Evolutionary conservation across 495 filamentous ascomycete genomes (phyloP).

Genomic region (Acidiella bohemica): DNA sequence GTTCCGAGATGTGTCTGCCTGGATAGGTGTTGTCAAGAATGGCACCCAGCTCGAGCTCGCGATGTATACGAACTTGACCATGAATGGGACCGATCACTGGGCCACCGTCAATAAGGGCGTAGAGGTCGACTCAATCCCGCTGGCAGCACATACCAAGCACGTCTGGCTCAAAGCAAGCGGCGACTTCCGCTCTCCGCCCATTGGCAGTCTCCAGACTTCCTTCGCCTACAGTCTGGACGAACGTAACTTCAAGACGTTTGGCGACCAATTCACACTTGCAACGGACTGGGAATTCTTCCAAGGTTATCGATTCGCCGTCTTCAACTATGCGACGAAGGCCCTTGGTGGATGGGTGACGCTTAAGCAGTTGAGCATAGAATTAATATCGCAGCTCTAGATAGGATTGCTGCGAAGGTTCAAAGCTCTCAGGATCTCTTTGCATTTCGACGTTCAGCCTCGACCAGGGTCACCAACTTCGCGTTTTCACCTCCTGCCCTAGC

Average conservation of each 20-base stretch:
- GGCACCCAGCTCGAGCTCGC: not conserved
- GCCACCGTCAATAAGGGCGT: slow-evolving; percentile 22
- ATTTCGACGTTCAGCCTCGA: no score
- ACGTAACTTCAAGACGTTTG: slow-evolving; percentile 31
- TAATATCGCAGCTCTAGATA: not conserved
- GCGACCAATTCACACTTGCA: slow-evolving; percentile 30
- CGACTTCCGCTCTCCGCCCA: slow-evolving; percentile 27
- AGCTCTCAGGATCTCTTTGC: no score
- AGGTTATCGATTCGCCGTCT: slow-evolving; percentile 44
- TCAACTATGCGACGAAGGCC: slow-evolving; percentile 42
- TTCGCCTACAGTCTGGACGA: slow-evolving; percentile 45
- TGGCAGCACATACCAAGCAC: slow-evolving; percentile 6
- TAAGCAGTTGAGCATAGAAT: slow-evolving; percentile 20
- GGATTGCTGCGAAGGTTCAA: no score
- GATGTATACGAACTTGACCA: not conserved
- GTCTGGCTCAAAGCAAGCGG: slow-evolving; percentile 35
- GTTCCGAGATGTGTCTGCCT: slow-evolving; percentile 40
- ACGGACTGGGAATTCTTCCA: slow-evolving; percentile 40
- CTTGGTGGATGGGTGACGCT: slow-evolving; percentile 38
- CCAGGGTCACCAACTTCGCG: no score
- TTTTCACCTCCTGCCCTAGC: no score
- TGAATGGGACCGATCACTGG: not conserved
- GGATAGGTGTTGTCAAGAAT: slow-evolving; percentile 32
- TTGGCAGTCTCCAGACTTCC: slow-evolving; percentile 16
- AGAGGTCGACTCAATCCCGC: slow-evolving; percentile 24